Conservation (phyloP, 2,329 filamentous ascomycete species). For the Diaporthe helianthi region DNA sequence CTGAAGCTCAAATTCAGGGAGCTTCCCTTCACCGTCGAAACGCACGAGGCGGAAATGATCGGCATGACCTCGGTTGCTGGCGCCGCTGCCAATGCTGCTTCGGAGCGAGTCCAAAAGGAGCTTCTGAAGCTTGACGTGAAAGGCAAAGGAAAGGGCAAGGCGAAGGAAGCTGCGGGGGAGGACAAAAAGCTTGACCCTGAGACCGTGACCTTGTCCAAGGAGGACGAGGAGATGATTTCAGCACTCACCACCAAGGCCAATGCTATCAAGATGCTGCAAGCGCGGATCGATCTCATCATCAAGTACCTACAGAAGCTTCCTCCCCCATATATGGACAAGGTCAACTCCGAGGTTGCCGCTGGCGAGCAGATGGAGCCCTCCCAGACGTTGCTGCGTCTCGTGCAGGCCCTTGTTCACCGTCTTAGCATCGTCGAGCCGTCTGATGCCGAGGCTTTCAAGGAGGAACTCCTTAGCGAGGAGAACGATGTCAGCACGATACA, state of each 20-base stretch:
- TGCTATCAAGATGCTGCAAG: constrained; percentile 90
- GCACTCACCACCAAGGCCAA: constrained; percentile 86
- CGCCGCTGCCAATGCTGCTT: constrained; percentile 81
- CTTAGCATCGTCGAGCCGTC: constrained; percentile 82
- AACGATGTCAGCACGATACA: constrained; percentile 85
- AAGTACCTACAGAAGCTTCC: constrained; percentile 80
- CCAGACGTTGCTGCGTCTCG: constrained; percentile 81
- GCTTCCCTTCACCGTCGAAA: constrained; percentile 87
- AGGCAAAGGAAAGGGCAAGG: constrained; percentile 58
- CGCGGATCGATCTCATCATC: constrained; percentile 74
- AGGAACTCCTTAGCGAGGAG: constrained; percentile 76
- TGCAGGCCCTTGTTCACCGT: constrained; percentile 84
- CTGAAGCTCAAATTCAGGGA: constrained; percentile 79
- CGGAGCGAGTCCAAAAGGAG: constrained; percentile 52
- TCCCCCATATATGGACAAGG: constrained; percentile 42
- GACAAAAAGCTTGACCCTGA: constrained; percentile 45
- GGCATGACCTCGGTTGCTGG: constrained; percentile 91
- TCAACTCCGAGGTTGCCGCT: constrained; percentile 49
- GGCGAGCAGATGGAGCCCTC: constrained; percentile 55
- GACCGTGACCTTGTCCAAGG: constrained; percentile 57
- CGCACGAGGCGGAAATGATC: constrained; percentile 97
- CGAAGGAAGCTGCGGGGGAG: constrained; percentile 53
- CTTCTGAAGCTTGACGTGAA: constrained; percentile 51
- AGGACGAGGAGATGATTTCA: constrained; percentile 68
- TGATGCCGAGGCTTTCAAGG: constrained; percentile 68